Conservation (phyloP, 768 basidiomycete species). For the Leccinum boreale region DNA sequence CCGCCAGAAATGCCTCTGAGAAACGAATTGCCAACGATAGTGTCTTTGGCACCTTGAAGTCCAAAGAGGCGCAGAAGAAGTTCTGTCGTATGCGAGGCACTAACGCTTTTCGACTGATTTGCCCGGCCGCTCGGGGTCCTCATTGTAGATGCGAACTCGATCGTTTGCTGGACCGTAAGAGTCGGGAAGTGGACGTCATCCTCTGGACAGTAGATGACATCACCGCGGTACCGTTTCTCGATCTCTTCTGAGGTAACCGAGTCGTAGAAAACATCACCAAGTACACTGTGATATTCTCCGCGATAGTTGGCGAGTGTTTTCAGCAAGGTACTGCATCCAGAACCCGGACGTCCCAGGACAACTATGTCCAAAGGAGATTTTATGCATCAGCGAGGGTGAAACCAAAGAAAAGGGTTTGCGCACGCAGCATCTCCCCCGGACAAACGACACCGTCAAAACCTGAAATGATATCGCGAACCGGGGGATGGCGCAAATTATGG, state of each 20-base stretch:
- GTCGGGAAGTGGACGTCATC: conserved; percentile 22
- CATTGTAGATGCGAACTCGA: conserved; percentile 51
- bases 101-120: conserved; percentile 26
- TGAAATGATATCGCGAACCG: conserved; percentile 40
- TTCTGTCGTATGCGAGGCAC: conserved; percentile 34
- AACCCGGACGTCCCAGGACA: conserved; percentile 80
- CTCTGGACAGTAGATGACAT: conserved; percentile 40
- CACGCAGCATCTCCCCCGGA: conserved; percentile 75
- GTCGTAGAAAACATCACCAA: conserved; percentile 42
- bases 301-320: conserved; percentile 48
- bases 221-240: conserved; percentile 44
- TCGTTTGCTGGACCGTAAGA: conserved; percentile 45
- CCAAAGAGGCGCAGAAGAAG: conserved; percentile 72
- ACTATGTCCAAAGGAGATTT: conserved; percentile 40
- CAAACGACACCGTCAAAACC: conserved; percentile 63
- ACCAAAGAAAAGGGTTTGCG: conserved; percentile 24
- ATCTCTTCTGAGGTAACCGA: conserved; percentile 46
- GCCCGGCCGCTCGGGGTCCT: conserved; percentile 38
- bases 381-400: background rate
- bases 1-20: conserved; percentile 75
- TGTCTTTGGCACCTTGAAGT: conserved; percentile 65
- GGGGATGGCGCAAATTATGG: conserved; percentile 48
- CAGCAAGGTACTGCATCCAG: conserved; percentile 49
- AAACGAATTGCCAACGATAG: conserved; percentile 73
- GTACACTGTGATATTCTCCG: conserved; percentile 38